Conservation (phyloP, 2,329 filamentous ascomycete genomes). For the Xylogone sp. region DNA sequence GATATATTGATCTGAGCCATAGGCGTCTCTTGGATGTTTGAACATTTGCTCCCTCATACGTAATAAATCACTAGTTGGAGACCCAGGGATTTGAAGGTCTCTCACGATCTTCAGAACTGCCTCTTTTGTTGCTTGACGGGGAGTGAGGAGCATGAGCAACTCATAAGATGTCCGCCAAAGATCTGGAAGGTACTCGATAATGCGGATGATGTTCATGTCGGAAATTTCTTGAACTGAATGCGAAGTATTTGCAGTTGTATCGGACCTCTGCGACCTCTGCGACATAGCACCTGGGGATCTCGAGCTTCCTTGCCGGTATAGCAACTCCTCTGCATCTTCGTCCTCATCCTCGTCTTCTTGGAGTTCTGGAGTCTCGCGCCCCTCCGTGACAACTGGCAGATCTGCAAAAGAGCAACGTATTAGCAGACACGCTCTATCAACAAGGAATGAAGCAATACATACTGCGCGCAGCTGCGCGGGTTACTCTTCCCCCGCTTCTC, state of each 20-base stretch:
- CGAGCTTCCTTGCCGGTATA: constrained; percentile 2
- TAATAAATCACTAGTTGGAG: constrained; percentile 11
- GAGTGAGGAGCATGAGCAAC: constrained; percentile 34
- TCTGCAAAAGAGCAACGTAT: constrained; percentile 13
- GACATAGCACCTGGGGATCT: constrained; percentile 15
- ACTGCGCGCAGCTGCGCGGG: constrained; percentile 14
- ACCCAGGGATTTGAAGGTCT: constrained; percentile 19
- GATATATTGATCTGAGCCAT: constrained; percentile 29
- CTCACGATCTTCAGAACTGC: constrained; percentile 26
- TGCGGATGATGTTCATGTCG: constrained; percentile 29
- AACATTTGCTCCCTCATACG: constrained; percentile 14
- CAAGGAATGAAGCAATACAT: neutral
- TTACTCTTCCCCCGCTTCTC: constrained; percentile 15
- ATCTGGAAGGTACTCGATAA: constrained; percentile 35
- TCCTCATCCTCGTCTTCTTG: constrained; percentile 7
- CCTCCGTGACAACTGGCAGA: constrained; percentile 24
- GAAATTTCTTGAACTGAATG: constrained; percentile 19
- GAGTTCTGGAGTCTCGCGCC: constrained; percentile 6
- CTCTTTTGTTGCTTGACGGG: constrained; percentile 21
- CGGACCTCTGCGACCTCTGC: constrained; percentile 21
- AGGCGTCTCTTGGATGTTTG: constrained; percentile 8
- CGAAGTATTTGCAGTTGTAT: constrained; percentile 18
- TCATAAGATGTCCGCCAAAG: constrained; percentile 29
- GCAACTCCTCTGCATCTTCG: constrained; percentile 2
- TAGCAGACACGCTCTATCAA: constrained; percentile 1